Conservation (phyloP, 164 flowering plant species). For the Sextonia rubra region DNA sequence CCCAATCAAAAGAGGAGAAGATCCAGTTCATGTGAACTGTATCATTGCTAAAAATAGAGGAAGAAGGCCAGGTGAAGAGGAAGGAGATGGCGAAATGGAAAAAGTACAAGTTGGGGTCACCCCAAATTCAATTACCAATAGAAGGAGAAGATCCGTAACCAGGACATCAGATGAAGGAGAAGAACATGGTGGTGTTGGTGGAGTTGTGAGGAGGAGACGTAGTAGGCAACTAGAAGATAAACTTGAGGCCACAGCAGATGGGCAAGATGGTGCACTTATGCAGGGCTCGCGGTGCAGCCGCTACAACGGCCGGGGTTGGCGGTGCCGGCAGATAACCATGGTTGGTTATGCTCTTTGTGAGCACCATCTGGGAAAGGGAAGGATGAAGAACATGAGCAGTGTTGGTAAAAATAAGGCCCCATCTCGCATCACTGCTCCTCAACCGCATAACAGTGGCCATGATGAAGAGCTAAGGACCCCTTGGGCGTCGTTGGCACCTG, state of each 20-base stretch:
- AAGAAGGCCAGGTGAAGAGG: not conserved
- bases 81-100: not conserved
- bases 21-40: not conserved
- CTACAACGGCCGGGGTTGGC: constrained; percentile 5
- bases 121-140: not conserved
- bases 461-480: not conserved
- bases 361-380: constrained; percentile 4
- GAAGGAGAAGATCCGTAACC: not conserved
- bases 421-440: not conserved
- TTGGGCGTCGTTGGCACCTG: not conserved
- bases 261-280: not conserved
- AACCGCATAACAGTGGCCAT: not conserved
- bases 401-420: not conserved
- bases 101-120: not conserved
- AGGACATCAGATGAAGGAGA: not conserved
- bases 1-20: not conserved
- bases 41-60: not conserved
- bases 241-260: not conserved
- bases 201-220: not conserved
- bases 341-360: constrained; percentile 7
- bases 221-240: not conserved
- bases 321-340: constrained; percentile 1
- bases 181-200: not conserved
- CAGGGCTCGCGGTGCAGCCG: constrained; percentile 1
- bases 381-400: not conserved